A percentile compares a stretch with the other conserved stretches of the same genome.
These are phyloP conservation scores for Dioscorea dumetorum DNA, from an alignment of 106 monocot species.

Conservation along the genomic window DNA sequence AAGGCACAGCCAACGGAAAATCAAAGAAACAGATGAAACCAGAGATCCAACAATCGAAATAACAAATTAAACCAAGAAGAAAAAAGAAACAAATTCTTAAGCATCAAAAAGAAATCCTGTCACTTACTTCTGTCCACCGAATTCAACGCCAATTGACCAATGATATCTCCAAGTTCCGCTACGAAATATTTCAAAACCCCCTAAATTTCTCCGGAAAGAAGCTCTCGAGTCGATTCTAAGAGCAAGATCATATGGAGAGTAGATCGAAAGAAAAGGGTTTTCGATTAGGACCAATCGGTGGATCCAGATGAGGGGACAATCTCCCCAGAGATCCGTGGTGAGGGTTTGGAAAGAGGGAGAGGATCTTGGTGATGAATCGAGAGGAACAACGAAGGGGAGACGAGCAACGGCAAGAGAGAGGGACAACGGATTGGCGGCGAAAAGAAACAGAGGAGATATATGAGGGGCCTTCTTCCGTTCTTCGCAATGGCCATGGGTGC, in stretches of 20 bases:
- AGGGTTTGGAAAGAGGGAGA: not conserved
- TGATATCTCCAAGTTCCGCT: not conserved
- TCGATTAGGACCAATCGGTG: not conserved
- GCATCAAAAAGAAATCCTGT: not conserved
- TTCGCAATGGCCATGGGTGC: no score
- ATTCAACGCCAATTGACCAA: not conserved
- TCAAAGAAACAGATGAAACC: not conserved
- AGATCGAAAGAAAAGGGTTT: not conserved
- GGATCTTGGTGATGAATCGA: not conserved
- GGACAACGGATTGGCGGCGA: not conserved
- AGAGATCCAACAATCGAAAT: not conserved
- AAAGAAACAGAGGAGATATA: not conserved
- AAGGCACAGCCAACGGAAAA: no score
- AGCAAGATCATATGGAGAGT: not conserved
- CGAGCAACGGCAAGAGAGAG: not conserved
- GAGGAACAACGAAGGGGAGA: not conserved
- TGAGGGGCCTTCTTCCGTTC: not conserved
- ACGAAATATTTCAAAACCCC: not conserved
- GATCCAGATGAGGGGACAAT: not conserved
- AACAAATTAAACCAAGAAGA: not conserved
- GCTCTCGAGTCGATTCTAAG: not conserved
- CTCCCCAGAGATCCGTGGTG: not conserved
- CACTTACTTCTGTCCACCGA: not conserved
- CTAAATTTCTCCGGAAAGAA: not conserved
- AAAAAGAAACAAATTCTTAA: not conserved